A percentile compares a stretch with the other conserved stretches of the same genome.
Conservation (phyloP, 495 filamentous ascomycete genomes). For the Penicillium samsonianum region DNA sequence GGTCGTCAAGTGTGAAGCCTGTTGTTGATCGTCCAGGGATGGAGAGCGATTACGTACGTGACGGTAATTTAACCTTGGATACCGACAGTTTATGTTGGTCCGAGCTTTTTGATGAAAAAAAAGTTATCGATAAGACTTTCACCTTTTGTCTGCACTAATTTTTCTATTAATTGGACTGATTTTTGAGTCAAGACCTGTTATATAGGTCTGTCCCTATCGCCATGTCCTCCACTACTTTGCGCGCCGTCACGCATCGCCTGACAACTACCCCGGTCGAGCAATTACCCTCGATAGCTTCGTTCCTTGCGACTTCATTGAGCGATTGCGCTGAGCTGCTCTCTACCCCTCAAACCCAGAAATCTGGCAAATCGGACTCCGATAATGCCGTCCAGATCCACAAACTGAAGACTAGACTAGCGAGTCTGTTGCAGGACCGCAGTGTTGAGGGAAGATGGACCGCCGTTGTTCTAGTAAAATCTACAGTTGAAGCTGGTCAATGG, state of each 20-base stretch:
- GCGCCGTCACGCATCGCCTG: conserved; percentile 67
- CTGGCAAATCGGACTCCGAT: conserved; percentile 60
- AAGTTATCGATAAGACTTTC: conserved; percentile 25
- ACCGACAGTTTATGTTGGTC: conserved; percentile 39
- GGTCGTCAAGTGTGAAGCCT: conserved; percentile 4
- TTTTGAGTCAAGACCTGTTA: background rate
- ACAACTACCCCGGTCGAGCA: conserved; percentile 62
- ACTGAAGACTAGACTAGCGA: conserved; percentile 73
- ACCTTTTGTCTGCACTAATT: conserved; percentile 8
- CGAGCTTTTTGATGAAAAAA: conserved; percentile 25
- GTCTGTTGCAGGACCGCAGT: conserved; percentile 70
- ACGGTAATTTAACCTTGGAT: conserved; percentile 29
- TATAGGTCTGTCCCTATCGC: background rate
- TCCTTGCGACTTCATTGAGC: conserved; percentile 59
- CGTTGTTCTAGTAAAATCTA: conserved; percentile 74
- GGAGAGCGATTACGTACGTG: conserved; percentile 26
- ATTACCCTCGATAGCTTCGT: conserved; percentile 62
- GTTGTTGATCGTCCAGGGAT: conserved; percentile 33
- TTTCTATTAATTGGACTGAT: conserved; percentile 1
- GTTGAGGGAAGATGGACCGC: conserved; percentile 73
- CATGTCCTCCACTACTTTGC: conserved; percentile 44
- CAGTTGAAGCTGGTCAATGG: conserved; percentile 78
- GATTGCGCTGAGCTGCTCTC: conserved; percentile 62
- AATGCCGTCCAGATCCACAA: conserved; percentile 68
- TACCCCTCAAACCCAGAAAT: conserved; percentile 44